Evolutionary conservation across 306 rosid species (phyloP).

Genomic region (Arachis stenosperma): DNA sequence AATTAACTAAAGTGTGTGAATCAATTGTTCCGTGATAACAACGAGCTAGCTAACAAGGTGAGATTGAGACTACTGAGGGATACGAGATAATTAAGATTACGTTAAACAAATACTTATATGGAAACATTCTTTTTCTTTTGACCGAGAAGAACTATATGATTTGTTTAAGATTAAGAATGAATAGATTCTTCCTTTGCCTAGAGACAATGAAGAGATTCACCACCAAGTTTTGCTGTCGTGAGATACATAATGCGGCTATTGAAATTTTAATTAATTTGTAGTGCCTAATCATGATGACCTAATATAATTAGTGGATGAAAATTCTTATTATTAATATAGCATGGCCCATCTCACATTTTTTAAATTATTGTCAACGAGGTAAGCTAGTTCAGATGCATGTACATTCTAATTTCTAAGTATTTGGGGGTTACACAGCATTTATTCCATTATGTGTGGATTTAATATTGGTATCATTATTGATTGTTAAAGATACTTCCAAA

Average conservation of each 20-base stretch:
- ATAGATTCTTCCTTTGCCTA: slow-evolving; percentile 39
- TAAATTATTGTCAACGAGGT: slow-evolving; percentile 40
- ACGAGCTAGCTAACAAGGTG: neutral
- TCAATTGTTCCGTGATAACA: slow-evolving; percentile 1
- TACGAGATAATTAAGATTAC: neutral
- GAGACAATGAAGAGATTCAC: slow-evolving; percentile 53
- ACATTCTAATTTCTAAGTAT: slow-evolving; percentile 28
- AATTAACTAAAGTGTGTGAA: neutral
- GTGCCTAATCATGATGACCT: slow-evolving; percentile 41
- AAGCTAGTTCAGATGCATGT: slow-evolving; percentile 48
- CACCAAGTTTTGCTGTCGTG: slow-evolving; percentile 31
- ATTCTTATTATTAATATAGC: neutral
- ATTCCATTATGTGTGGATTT: slow-evolving; percentile 28
- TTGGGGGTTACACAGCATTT: slow-evolving; percentile 18
- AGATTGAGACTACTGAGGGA: neutral
- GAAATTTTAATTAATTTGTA: slow-evolving; percentile 29
- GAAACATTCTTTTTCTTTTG: slow-evolving; percentile 41
- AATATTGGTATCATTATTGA: neutral
- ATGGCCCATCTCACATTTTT: slow-evolving; percentile 31
- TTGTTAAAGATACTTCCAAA: neutral
- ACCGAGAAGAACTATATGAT: slow-evolving; percentile 29
- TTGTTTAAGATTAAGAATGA: slow-evolving; percentile 31
- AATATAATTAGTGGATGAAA: slow-evolving; percentile 32
- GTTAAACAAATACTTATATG: slow-evolving; percentile 20
- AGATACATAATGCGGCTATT: slow-evolving; percentile 45